These are phyloP conservation scores for Phytophthora macrochlamydospora DNA, from an alignment of 352 stramenopile species.

Conservation along the genomic window DNA sequence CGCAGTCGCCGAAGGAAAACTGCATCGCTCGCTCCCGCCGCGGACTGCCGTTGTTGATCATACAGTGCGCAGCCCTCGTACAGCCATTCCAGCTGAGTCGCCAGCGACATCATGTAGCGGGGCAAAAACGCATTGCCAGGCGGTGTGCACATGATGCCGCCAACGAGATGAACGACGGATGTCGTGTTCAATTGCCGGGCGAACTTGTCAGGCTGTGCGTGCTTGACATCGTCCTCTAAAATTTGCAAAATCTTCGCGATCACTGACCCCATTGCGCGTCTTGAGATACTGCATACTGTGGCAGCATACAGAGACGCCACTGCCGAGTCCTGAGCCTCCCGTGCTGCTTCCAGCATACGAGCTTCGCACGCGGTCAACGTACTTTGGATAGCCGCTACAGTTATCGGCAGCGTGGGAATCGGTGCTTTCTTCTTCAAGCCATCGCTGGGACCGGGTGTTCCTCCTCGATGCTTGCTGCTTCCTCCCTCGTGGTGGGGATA, in stretches of 20 bases:
- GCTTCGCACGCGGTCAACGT: slow-evolving; percentile 56
- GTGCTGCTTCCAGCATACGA: slow-evolving; percentile 52
- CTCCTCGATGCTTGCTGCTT: slow-evolving; percentile 27
- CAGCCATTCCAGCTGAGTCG: slow-evolving; percentile 73
- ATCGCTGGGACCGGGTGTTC: slow-evolving; percentile 31
- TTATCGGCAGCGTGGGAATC: slow-evolving; percentile 17
- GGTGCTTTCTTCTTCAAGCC: slow-evolving; percentile 22
- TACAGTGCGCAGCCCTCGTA: slow-evolving; percentile 65
- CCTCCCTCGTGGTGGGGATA: slow-evolving; percentile 26
- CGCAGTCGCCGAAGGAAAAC: slow-evolving; percentile 63
- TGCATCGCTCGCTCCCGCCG: slow-evolving; percentile 11
- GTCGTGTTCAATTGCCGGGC: slow-evolving; percentile 68
- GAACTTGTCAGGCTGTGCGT: slow-evolving; percentile 60
- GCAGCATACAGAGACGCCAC: slow-evolving; percentile 83
- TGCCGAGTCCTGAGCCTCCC: slow-evolving; percentile 68
- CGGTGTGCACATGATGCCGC: slow-evolving; percentile 75
- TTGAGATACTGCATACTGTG: slow-evolving; percentile 82
- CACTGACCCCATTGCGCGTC: slow-evolving; percentile 79
- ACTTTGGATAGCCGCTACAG: slow-evolving; percentile 35
- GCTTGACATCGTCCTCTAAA: slow-evolving; percentile 84
- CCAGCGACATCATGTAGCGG: slow-evolving; percentile 90
- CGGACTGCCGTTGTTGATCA: slow-evolving; percentile 37
- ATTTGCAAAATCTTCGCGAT: slow-evolving; percentile 83
- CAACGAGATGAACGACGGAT: slow-evolving; percentile 73
- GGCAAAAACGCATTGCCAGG: slow-evolving; percentile 74